Evolutionary conservation across 1,284 basidiomycete species (phyloP).

Genomic region (Rhodotorula mucilaginosa): DNA sequence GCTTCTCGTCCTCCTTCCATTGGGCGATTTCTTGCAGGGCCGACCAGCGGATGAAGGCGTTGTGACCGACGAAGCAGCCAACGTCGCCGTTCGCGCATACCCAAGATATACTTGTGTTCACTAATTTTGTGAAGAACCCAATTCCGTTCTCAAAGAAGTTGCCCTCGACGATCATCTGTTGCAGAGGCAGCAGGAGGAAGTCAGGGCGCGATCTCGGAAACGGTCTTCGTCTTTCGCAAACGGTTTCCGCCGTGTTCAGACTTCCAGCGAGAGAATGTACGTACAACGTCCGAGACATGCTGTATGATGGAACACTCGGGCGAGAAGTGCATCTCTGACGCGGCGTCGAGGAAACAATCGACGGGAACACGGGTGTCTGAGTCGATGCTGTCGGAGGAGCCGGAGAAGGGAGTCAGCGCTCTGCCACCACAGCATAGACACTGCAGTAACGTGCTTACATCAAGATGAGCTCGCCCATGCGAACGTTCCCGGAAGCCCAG

Average conservation of each 20-base stretch:
- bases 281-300: constrained; percentile 62
- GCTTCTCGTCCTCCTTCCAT: constrained; percentile 52
- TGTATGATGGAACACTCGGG: constrained; percentile 80
- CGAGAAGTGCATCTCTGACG: constrained; percentile 69
- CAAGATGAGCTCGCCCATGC: constrained; percentile 42
- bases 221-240: too few species aligned
- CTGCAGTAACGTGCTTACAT: constrained; percentile 6
- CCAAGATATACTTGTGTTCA: constrained; percentile 16
- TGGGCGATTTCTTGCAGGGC: constrained; percentile 61
- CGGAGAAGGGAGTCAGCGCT: too few species aligned
- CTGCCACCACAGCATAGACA: not conserved
- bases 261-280: not conserved
- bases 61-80: constrained; percentile 81
- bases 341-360: constrained; percentile 81
- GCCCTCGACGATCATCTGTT: constrained; percentile 14
- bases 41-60: constrained; percentile 79
- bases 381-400: constrained; percentile 46
- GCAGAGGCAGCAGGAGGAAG: not conserved
- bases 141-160: constrained; percentile 83
- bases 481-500: constrained; percentile 49
- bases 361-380: constrained; percentile 82
- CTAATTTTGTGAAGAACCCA: constrained; percentile 61
- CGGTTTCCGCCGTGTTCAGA: not conserved
- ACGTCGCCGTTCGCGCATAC: constrained; percentile 18
- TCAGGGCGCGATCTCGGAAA: not conserved